Percentiles rank a stretch among this genome's conserved stretches.
Conservation (phyloP, 169 alveolate species). For the Ichthyophthirius multifiliis region DNA sequence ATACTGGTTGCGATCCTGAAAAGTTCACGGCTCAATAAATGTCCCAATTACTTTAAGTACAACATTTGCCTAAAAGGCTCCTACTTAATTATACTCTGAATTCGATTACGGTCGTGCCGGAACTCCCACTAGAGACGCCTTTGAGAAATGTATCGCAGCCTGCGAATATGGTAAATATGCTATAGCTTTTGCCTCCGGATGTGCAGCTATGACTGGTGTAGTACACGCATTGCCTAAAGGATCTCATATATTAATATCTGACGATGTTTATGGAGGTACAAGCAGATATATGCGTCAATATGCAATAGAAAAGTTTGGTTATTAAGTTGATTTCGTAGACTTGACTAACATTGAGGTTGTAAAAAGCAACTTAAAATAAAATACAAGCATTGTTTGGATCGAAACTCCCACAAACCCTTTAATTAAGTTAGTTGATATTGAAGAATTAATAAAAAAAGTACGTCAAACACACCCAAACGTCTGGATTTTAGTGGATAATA, state of each 20-base stretch:
- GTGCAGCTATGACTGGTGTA: constrained; percentile 56
- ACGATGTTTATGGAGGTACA: constrained; percentile 90
- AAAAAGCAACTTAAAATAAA: constrained; percentile 46
- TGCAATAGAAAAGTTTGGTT: constrained; percentile 38
- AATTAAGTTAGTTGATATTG: constrained; percentile 76
- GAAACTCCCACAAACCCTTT: constrained; percentile 91
- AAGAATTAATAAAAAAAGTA: constrained; percentile 53
- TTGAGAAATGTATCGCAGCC: constrained; percentile 71
- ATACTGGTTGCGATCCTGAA: constrained; percentile 66
- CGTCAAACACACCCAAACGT: constrained; percentile 44
- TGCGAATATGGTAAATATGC: constrained; percentile 69
- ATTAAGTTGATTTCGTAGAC: constrained; percentile 67
- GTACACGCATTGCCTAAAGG: constrained; percentile 45
- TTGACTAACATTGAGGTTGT: constrained; percentile 52
- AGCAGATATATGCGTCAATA: constrained; percentile 58
- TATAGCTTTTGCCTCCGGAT: constrained; percentile 58
- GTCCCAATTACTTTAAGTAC: constrained; percentile 60
- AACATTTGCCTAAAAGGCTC: constrained; percentile 55
- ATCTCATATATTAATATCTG: constrained; percentile 60
- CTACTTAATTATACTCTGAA: constrained; percentile 41
- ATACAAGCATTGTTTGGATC: constrained; percentile 79
- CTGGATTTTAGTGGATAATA: constrained; percentile 80
- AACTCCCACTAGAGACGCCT: constrained; percentile 83
- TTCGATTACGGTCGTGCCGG: constrained; percentile 69
- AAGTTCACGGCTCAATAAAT: constrained; percentile 55